Evolutionary conservation across 1,284 basidiomycete species (phyloP), one percentile per base, ranked within the genome.

Genomic region (Porodaedalea pini): DNA sequence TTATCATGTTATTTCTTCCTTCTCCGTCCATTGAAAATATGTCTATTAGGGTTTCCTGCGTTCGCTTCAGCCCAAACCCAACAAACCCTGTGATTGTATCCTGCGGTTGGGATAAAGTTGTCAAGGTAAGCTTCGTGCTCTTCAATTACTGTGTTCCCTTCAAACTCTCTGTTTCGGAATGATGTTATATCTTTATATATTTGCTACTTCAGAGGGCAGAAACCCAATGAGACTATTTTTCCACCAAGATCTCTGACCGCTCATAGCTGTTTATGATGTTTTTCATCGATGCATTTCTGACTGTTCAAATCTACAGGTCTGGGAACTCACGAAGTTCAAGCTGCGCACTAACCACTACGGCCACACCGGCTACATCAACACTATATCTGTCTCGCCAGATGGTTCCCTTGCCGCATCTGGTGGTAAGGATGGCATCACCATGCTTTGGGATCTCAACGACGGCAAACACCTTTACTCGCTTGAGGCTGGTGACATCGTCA

Each of bases 391-490:
- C 64, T 99, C 97, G 44, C 97, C 97, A 63, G 97, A 99, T 72
- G 97, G 97, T 65, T 99, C 97, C 51, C 88, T 99, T 69, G 96
- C 96, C 70, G 97, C 97, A 55, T 99, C 97, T 49, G 97, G 97
- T 71, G 97, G 97, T 70, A 98, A 98, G 80, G 97, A 99, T 74
- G 94, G 94, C 64, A 96, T 99, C 77, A 98, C 95, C 73, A 99
- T 99, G 97, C 91, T 99, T 64, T 99, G 96, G 97, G 97, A 99
- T 76, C 82, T 99, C 68, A 98, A 98, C 78, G 97, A 99, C 81
- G 95, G 94, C 83, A 99, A 99, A 82, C 96, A 99, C 85, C 88
- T 99, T 69, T 99, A 99, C 86, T 98, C 94, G 61, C 90, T 99
- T 64, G 97, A 99, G 78, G 97, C 97, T 56, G 95, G 95, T 66